Base-by-base conservation (phyloP, 352 stramenopile genomes). In the Phytophthora nicotianae region DNA sequence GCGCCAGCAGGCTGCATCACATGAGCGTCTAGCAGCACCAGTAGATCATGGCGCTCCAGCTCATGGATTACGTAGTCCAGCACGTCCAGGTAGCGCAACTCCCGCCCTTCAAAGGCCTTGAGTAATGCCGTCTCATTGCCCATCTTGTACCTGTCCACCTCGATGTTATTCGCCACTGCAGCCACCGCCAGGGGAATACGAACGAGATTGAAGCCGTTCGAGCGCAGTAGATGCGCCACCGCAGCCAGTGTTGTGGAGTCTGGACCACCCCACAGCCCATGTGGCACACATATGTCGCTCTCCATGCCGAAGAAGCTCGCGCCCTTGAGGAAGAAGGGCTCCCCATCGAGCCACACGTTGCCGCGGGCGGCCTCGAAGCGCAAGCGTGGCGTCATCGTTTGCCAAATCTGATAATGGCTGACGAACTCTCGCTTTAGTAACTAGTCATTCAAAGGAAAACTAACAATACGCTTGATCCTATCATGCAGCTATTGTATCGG, bases 271-370 rank as follows among this genome's bases (percentile, higher is more conserved):
- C 80, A 89, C 19, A 89, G 67, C 20, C 80, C 80, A 38, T 90
- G 80, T 1, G 76, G 76, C 17, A 82, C 76, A 35, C 74, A 61
- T 59, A 88, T 88, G 47, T 86, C 71, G 13, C 58, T 83, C 57
- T 90, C 80, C 74, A 90, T 78, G 14, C 80, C 80, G 55, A 90
- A 90, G 56, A 69, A 88, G 49, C 68, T 90, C 32, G 60, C 74
- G 33, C 80, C 80, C 32, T 90, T 90, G 55, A 90, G 27, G 27
- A 45, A 63, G 63, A 90, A 88, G 11, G 21, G 65, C 21, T 40
- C 14, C 16, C 51, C 55, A 47, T 76, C 52, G 17, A 86, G 63
- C 64, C 50, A 79, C 19, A 88, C 32, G 58, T 62, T 58, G 9
- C 78, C 72, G 9, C 32, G n/a, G 7, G 50, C 35, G 13, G 75